These are phyloP conservation scores for Wickerhamomyces sp. DNA, from an alignment of 1,139 yeast genomes.

Conservation along the genomic window DNA sequence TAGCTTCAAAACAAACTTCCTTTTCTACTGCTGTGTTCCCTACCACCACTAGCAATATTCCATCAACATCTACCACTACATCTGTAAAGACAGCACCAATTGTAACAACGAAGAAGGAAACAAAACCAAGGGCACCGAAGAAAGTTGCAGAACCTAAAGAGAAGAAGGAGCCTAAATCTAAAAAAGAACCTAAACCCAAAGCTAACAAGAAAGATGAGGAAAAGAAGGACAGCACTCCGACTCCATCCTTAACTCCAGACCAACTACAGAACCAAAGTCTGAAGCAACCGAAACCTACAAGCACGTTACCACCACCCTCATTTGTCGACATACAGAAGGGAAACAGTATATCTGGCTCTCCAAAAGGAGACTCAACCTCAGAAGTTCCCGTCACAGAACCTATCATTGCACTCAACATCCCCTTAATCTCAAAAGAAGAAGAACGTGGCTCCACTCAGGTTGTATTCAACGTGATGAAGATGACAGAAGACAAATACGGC, in stretches of 20 bases:
- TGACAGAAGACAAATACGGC: slow-evolving; percentile 86
- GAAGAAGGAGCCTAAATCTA: not conserved
- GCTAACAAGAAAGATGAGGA: slow-evolving; percentile 1
- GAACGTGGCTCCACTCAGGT: slow-evolving; percentile 67
- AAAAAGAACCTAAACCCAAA: slow-evolving; percentile 2
- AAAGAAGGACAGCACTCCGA: slow-evolving; percentile 4
- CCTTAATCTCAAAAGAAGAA: slow-evolving; percentile 39
- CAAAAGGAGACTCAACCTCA: slow-evolving; percentile 27
- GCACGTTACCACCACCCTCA: slow-evolving; percentile 21
- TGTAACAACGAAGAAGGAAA: slow-evolving; percentile 1
- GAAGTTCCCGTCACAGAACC: slow-evolving; percentile 35
- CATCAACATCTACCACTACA: too few species aligned
- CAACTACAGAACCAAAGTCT: slow-evolving; percentile 18
- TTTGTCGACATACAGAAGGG: slow-evolving; percentile 19
- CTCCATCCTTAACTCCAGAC: slow-evolving; percentile 9
- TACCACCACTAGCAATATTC: too few species aligned
- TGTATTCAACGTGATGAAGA: slow-evolving; percentile 68
- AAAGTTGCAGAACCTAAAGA: not conserved
- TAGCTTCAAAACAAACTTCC: too few species aligned
- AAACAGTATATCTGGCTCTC: slow-evolving; percentile 20
- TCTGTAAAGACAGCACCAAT: not conserved
- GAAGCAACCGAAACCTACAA: slow-evolving; percentile 17
- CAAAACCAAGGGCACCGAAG: slow-evolving; percentile 3
- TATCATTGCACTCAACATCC: slow-evolving; percentile 56
- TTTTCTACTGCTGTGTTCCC: too few species aligned